phyloP scores from a whole-genome alignment of 1,284 basidiomycete genomes.

The Tremellales sp. region DNA sequence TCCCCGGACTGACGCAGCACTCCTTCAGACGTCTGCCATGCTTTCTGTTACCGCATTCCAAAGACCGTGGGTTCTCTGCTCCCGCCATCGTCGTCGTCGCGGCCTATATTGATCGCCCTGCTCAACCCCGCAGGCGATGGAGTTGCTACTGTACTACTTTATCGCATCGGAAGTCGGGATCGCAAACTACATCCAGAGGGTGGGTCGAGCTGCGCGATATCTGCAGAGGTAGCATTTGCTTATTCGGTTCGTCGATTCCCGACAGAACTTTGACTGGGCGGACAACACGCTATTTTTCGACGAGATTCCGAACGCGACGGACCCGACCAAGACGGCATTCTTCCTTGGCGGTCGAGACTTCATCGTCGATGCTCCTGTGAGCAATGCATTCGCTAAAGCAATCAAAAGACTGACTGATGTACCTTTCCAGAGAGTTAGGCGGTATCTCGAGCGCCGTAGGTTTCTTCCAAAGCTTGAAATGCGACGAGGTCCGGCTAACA shows the following conservation, averaged over 20 bases:
- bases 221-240: background rate
- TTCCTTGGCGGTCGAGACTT: slow-evolving; percentile 75
- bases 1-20: background rate
- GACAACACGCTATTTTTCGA: slow-evolving; percentile 85
- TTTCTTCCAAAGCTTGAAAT: slow-evolving; percentile 13
- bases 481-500: background rate
- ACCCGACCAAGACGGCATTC: slow-evolving; percentile 55
- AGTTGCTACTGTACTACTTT: slow-evolving; percentile 79
- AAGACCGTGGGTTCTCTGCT: slow-evolving; percentile 54
- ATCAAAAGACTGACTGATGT: slow-evolving; percentile 1
- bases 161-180: slow-evolving; percentile 79
- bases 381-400: slow-evolving; percentile 14
- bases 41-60: slow-evolving; percentile 71
- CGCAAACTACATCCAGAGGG: slow-evolving; percentile 73
- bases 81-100: background rate
- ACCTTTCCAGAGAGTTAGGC: slow-evolving; percentile 60
- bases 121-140: slow-evolving; percentile 56
- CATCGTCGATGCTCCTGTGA: slow-evolving; percentile 68
- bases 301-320: slow-evolving; percentile 72
- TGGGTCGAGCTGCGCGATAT: slow-evolving; percentile 16
- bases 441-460: slow-evolving; percentile 59
- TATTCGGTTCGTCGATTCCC: background rate
- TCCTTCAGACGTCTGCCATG: slow-evolving; percentile 80
- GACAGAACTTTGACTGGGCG: slow-evolving; percentile 58
- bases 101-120: background rate